Evolutionary conservation across 306 rosid genomes (phyloP).

Genomic region (Dalbergia cochinchinensis): DNA sequence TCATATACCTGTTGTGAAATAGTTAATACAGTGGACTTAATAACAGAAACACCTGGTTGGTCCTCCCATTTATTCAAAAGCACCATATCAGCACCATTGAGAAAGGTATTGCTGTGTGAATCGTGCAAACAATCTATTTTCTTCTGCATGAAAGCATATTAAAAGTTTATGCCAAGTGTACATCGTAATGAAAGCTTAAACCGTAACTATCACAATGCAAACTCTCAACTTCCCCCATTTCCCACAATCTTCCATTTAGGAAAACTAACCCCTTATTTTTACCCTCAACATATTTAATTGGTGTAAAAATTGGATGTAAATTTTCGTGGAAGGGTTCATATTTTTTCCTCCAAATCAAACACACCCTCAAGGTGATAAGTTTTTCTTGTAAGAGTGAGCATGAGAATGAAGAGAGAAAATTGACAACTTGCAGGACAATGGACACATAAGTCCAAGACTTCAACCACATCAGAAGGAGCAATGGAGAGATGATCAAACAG

Average conservation of each 20-base stretch:
- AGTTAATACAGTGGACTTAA: conserved; percentile 40
- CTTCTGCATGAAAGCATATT: conserved; percentile 12
- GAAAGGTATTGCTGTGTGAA: conserved; percentile 13
- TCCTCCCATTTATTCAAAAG: conserved; percentile 33
- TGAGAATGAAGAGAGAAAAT: background rate
- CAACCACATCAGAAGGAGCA: conserved; percentile 12
- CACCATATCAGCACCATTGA: background rate
- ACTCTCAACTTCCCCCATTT: background rate
- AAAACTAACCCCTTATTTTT: too few species aligned
- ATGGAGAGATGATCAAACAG: background rate
- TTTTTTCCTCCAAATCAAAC: too few species aligned
- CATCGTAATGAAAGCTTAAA: too few species aligned
- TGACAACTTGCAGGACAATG: background rate
- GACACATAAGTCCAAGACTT: conserved; percentile 4
- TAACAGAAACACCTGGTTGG: conserved; percentile 13
- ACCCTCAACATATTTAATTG: too few species aligned
- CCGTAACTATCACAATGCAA: too few species aligned
- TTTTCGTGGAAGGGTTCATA: too few species aligned
- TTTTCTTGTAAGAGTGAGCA: conserved; percentile 8
- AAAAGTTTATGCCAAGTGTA: background rate
- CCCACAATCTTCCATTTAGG: conserved; percentile 22
- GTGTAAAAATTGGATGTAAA: too few species aligned
- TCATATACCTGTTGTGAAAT: conserved; percentile 15
- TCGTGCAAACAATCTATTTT: background rate
- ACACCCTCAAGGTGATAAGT: background rate